A percentile compares a stretch with the other conserved stretches of the same genome.
Evolutionary conservation across 352 stramenopile genomes (phyloP).

Genomic region (Phytophthora foliorum): DNA sequence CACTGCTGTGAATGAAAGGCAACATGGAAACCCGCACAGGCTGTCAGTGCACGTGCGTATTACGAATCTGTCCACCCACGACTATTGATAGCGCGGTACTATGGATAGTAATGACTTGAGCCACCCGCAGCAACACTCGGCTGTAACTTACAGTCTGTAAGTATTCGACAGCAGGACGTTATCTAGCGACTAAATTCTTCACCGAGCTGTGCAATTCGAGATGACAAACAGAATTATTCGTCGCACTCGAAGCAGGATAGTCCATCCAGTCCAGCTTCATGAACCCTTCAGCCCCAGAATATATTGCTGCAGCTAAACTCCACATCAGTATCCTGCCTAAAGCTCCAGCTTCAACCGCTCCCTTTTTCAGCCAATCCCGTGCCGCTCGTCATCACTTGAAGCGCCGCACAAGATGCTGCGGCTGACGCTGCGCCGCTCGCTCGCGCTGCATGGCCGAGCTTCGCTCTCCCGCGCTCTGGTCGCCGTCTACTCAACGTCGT

Average conservation of each 20-base stretch:
- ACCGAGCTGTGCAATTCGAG: too few relatives aligned
- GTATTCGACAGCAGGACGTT: background rate
- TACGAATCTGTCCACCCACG: too few relatives aligned
- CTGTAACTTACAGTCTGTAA: too few relatives aligned
- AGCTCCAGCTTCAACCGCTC: too few relatives aligned
- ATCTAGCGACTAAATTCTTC: too few relatives aligned
- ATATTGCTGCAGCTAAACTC: too few relatives aligned
- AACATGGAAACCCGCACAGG: background rate
- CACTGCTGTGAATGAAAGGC: constrained; percentile 15
- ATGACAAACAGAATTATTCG: background rate
- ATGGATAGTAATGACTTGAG: background rate
- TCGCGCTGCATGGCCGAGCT: background rate
- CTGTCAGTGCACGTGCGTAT: background rate
- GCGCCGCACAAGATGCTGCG: constrained; percentile 23
- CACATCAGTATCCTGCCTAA: too few relatives aligned
- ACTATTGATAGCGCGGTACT: background rate
- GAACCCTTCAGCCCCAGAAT: too few relatives aligned
- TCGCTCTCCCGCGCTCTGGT: background rate
- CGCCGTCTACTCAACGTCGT: constrained; percentile 17
- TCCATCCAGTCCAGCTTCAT: too few relatives aligned
- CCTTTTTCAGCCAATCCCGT: constrained; percentile 12
- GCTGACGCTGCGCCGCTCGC: background rate
- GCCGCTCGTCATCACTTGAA: constrained; percentile 14
- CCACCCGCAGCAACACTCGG: background rate
- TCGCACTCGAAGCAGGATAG: background rate